Base-by-base conservation (phyloP, 177 flowering plant genomes). In the Vitis hybrid region DNA sequence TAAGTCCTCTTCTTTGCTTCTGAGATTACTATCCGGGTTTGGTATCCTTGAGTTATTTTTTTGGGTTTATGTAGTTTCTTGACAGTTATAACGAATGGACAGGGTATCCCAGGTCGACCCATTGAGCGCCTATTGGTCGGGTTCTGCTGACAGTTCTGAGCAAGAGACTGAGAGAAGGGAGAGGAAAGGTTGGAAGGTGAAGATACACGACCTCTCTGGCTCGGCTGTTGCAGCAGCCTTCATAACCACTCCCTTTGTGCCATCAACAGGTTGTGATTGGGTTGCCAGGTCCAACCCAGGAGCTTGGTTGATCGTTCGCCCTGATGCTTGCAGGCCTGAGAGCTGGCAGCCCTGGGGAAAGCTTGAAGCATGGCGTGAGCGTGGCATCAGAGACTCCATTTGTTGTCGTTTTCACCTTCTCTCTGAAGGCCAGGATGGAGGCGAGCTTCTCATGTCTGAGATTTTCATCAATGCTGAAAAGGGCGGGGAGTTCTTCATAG, bases 341-440 rank as follows among this genome's bases (percentile, higher is more conserved):
- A 85, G 92, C 78, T 93, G 98, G 98, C 91, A 84, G 68, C 98
- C 98, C 50, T 93, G 98, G 98, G 98, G 98, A 27, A 89, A 87
- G 81, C 93, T 93, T 30, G 95, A 93, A 67, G 98, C 98, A 10
- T 93, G 98, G 98, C 97, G 98, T 27, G 97, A 91, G 67, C 81
- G 83, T 56, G 94, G 94, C 10, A 68, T 76, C 54, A 75, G 82
- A 70, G 97, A 93, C 64, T 79, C 86, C 10, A 70, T 93, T 7
- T 87, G 94, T 79, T 88, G 88, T 67, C 78, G 93, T 14, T 87
- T 93, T 61, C 92, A 85, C 72, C 88, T 89, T 15, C 76, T 89
- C 12, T 81, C 92, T 0, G 91, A 87, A 64, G 87, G 79, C 8
- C 86, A 82, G 55, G 92, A 87, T 40, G 88, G 80, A 21, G 84